phyloP scores from a whole-genome alignment of 352 stramenopile genomes.

The Globisporangium abappressorium region DNA sequence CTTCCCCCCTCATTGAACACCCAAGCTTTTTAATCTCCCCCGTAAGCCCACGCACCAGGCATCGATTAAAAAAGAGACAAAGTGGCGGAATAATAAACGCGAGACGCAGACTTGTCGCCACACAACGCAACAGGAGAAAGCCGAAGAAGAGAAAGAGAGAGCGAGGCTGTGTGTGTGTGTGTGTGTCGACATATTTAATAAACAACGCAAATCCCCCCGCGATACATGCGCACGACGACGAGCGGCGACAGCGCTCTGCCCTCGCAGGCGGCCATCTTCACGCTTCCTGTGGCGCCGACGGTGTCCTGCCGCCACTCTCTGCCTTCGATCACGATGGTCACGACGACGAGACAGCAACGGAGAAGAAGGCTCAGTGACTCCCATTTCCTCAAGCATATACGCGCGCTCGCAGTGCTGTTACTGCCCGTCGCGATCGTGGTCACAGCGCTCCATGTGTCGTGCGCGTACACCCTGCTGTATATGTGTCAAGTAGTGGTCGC shows the following conservation, averaged over 20 bases:
- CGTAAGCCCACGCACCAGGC: neutral
- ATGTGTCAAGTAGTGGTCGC: slow-evolving; percentile 32
- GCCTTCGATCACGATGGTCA: neutral
- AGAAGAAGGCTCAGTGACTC: neutral
- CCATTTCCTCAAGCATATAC: neutral
- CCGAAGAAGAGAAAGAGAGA: neutral
- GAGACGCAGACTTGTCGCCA: neutral
- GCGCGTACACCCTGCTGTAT: slow-evolving; percentile 35
- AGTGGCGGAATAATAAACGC: slow-evolving; percentile 4
- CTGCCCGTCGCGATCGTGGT: slow-evolving; percentile 32
- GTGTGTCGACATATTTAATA: neutral
- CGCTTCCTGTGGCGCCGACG: neutral
- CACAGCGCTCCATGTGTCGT: slow-evolving; percentile 33
- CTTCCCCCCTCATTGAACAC: neutral
- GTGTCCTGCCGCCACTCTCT: neutral
- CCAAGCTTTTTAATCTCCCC: slow-evolving; percentile 12
- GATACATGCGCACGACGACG: neutral
- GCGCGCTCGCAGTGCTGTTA: slow-evolving; percentile 18
- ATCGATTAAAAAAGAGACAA: slow-evolving; percentile 17
- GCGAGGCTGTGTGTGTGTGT: neutral
- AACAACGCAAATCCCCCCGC: neutral
- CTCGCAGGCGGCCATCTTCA: neutral
- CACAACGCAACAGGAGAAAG: neutral
- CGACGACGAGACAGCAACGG: neutral
- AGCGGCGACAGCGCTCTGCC: neutral